Evolutionary conservation across 1,139 yeast species (phyloP).

Genomic region (Protomyces inouyei): DNA sequence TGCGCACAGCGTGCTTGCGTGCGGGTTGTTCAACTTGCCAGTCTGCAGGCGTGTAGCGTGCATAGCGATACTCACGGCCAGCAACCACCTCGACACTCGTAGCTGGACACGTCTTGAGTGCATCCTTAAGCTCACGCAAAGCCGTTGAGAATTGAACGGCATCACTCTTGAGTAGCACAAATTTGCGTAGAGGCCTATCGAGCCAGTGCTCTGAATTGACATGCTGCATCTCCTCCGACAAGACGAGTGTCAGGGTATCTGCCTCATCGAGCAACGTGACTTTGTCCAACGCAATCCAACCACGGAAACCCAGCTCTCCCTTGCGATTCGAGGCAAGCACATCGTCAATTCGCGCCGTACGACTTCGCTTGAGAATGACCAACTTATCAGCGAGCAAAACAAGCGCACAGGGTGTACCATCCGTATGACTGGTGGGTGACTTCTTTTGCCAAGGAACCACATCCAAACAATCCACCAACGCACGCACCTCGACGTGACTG

Average conservation of each 20-base stretch:
- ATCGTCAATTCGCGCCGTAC: constrained; percentile 4
- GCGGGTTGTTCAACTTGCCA: background rate
- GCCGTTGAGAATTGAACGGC: constrained; percentile 4
- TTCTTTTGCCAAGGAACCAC: background rate
- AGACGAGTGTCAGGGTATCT: constrained; percentile 4
- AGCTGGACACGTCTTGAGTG: background rate
- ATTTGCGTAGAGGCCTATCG: constrained; percentile 8
- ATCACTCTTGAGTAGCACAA: constrained; percentile 4
- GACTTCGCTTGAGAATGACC: constrained; percentile 12
- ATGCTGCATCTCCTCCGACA: background rate
- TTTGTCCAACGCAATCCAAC: background rate
- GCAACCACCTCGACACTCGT: background rate
- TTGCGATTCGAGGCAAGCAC: background rate
- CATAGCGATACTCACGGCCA: background rate
- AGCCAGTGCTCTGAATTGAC: constrained; percentile 12
- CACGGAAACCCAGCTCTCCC: constrained; percentile 17
- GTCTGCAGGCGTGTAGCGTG: background rate
- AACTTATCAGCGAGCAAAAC: constrained; percentile 9
- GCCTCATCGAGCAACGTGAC: constrained; percentile 2
- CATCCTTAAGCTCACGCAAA: background rate
- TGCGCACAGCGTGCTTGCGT: background rate
- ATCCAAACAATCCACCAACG: constrained; percentile 24
- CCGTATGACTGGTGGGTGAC: background rate
- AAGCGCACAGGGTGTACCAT: constrained; percentile 13
- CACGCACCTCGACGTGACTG: constrained; percentile 11